phyloP scores from a whole-genome alignment of 2,329 filamentous ascomycete species.

The Leptodontidium sp. region DNA sequence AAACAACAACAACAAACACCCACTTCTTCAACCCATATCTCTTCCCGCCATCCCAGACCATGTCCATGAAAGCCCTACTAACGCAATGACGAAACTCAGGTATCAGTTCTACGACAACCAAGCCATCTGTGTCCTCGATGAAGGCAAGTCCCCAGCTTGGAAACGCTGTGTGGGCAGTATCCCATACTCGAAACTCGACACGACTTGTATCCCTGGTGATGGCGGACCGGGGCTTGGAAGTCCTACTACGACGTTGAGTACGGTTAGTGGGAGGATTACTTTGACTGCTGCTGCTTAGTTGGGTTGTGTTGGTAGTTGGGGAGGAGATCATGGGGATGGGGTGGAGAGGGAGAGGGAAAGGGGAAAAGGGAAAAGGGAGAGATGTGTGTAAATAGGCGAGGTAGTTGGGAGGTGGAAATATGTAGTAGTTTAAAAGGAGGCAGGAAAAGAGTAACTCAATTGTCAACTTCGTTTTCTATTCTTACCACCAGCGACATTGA shows the following conservation, averaged over 20 bases:
- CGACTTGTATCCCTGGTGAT: slow-evolving; percentile 38
- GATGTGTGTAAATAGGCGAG: slow-evolving; percentile 2
- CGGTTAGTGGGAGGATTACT: slow-evolving; percentile 11
- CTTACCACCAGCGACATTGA: not conserved
- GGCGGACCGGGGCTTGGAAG: slow-evolving; percentile 25
- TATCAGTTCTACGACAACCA: slow-evolving; percentile 40
- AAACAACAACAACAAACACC: too few relatives aligned
- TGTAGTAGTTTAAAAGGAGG: not conserved
- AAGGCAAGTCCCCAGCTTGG: slow-evolving; percentile 15
- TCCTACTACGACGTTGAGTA: slow-evolving; percentile 17
- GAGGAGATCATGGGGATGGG: not conserved
- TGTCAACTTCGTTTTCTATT: not conserved
- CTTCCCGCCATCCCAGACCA: not conserved
- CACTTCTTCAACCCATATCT: too few relatives aligned
- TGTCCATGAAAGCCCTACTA: not conserved
- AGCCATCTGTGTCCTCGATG: slow-evolving; percentile 31
- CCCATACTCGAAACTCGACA: slow-evolving; percentile 31
- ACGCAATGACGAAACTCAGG: not conserved
- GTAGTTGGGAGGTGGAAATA: not conserved
- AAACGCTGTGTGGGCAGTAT: slow-evolving; percentile 29
- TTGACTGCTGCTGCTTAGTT: slow-evolving; percentile 17
- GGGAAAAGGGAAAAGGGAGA: not conserved
- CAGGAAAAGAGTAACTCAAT: not conserved
- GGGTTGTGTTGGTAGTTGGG: not conserved
- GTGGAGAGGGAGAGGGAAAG: not conserved